Evolutionary conservation across 495 filamentous ascomycete species (phyloP), one percentile per base, ranked within the genome.

Genomic region (Talaromyces borbonicus): DNA sequence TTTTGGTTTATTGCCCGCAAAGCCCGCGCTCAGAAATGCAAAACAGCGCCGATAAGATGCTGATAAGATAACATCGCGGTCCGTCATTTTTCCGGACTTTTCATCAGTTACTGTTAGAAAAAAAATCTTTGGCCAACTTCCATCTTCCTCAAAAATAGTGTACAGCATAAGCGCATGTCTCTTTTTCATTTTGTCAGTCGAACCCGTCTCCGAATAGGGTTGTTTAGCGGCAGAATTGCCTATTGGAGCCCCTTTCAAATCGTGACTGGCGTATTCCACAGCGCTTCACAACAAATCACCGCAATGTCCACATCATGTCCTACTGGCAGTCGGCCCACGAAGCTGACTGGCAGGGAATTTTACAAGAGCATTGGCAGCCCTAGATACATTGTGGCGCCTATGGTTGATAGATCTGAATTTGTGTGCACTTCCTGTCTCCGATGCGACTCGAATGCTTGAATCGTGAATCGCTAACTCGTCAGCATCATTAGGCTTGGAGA

Each of bases 321-420:
- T 52, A n/a, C 48, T 40, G 18, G 48, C 29, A 26, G 8, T 36
- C 6, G 16, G 20, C 20, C 36, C 48, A 5, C 56, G 46, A 95
- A 90, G 58, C 68, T 94, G 1, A 76, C 81, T 50, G 92, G 92
- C 5, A 73, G 93, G 15, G 82, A 83, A 26, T 95, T 98, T 61
- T 98, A 95, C 56, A 79, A 94, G 61, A 92, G 84, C 53, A 78
- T 99, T 46, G 92, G 93, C 9, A 87, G 82, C 46, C 92, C 92
- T 0, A 93, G 85, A 57, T 80, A 84, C 51, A 77, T 97, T 31
- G 74, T 99, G 22, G 92, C 92, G 26, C 92, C 92, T 25, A 99
- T 99, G 92, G 92, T 99, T 16, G 92, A 97, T 52, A 84, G 95
- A 58, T 95, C 88, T 3, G 93, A 98, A 69, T 94, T 95, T 68